A percentile compares a stretch with the other conserved stretches of the same genome.
phyloP scores from a whole-genome alignment of 805 yeast species.

The Dipodascus geniculatus region DNA sequence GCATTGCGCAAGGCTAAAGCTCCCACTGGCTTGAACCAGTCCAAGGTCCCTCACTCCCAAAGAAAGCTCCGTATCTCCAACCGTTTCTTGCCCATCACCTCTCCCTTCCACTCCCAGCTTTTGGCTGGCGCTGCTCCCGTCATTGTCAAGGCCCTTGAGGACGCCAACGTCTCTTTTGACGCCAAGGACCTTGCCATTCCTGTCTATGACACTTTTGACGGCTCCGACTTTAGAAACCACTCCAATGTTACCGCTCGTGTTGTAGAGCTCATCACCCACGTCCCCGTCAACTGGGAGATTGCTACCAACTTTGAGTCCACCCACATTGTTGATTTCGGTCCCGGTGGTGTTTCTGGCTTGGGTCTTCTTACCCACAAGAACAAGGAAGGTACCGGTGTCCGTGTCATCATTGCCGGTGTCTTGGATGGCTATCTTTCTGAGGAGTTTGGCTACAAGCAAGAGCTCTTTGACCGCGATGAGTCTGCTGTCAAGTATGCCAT shows the following conservation, averaged over 20 bases:
- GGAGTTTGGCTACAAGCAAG: slow-evolving; percentile 93
- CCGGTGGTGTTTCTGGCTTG: slow-evolving; percentile 95
- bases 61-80: slow-evolving; percentile 89
- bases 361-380: slow-evolving; percentile 95
- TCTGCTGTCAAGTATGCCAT: slow-evolving; percentile 66
- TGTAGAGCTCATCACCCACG: slow-evolving; percentile 70
- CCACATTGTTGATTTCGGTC: slow-evolving; percentile 94
- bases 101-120: slow-evolving; percentile 94
- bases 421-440: slow-evolving; percentile 61
- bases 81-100: slow-evolving; percentile 87
- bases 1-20: slow-evolving; percentile 91
- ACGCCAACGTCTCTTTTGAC: slow-evolving; percentile 45
- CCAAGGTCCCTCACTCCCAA: slow-evolving; percentile 86
- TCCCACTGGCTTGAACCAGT: slow-evolving; percentile 86
- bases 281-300: slow-evolving; percentile 89
- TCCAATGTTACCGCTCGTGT: slow-evolving; percentile 52
- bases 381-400: slow-evolving; percentile 96
- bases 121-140: slow-evolving; percentile 58
- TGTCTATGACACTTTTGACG: slow-evolving; percentile 81
- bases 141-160: slow-evolving; percentile 54
- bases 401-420: slow-evolving; percentile 89
- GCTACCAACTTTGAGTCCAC: slow-evolving; percentile 77
- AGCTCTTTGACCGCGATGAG: slow-evolving; percentile 63
- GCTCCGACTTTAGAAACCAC: slow-evolving; percentile 55
- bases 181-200: slow-evolving; percentile 59